Evolutionary conservation across 2,329 filamentous ascomycete genomes (phyloP).

Genomic region (Fusarium circinatum): DNA sequence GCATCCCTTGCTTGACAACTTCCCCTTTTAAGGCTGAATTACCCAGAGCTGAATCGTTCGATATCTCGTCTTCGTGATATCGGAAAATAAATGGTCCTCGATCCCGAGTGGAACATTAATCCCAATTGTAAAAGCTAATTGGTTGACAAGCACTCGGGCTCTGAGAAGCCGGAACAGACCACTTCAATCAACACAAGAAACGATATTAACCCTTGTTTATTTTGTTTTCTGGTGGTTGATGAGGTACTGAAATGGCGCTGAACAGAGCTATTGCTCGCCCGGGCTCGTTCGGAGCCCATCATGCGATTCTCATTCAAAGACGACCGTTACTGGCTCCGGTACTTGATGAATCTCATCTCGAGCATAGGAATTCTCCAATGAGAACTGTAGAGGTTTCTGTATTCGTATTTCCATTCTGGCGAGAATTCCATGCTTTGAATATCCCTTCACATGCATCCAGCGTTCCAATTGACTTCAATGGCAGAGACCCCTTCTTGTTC

Average conservation of each 20-base stretch:
- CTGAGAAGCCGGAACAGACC: slow-evolving; percentile 26
- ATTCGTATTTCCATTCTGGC: slow-evolving; percentile 17
- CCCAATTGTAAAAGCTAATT: slow-evolving; percentile 7
- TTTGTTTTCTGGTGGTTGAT: not conserved
- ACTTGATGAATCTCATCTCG: slow-evolving; percentile 24
- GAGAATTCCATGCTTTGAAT: not conserved
- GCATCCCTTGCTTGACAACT: not conserved
- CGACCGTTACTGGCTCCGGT: slow-evolving; percentile 30
- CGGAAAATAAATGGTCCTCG: slow-evolving; percentile 14
- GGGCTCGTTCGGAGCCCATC: slow-evolving; percentile 40
- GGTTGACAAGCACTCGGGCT: slow-evolving; percentile 22
- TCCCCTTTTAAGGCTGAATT: slow-evolving; percentile 10
- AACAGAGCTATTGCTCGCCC: not conserved
- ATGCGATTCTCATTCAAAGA: slow-evolving; percentile 41
- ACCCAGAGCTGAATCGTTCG: slow-evolving; percentile 20
- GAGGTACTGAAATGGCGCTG: not conserved
- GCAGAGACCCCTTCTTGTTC: not conserved
- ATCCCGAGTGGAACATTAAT: slow-evolving; percentile 17
- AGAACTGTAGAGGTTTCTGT: slow-evolving; percentile 1
- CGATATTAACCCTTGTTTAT: not conserved
- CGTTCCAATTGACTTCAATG: not conserved
- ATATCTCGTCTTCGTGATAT: slow-evolving; percentile 29
- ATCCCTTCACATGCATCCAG: not conserved
- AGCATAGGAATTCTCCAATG: slow-evolving; percentile 16
- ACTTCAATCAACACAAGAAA: not conserved